phyloP scores from a whole-genome alignment of 139 green algal genomes.

The Ostreobium quekettii region DNA sequence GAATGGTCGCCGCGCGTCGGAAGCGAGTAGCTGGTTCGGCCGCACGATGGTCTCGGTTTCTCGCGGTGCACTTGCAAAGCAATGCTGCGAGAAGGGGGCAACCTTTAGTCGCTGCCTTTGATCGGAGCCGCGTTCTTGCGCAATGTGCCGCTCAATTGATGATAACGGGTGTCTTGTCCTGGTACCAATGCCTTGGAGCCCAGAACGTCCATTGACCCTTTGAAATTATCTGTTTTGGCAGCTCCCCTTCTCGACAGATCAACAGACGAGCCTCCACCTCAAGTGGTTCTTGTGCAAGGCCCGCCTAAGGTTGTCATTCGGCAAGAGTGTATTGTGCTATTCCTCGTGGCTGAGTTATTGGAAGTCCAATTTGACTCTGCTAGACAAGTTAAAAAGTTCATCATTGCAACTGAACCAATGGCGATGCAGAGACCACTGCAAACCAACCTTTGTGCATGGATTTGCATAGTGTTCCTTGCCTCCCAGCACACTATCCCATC shows the following conservation, averaged over 20 bases:
- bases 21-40: slow-evolving; percentile 4
- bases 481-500: too few relatives aligned
- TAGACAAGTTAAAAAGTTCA: not conserved
- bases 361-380: not conserved
- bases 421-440: not conserved
- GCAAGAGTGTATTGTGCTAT: not conserved
- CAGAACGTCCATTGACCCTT: not conserved
- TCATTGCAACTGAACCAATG: slow-evolving; percentile 19
- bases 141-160: not conserved
- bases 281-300: slow-evolving; percentile 91
- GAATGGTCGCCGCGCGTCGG: not conserved
- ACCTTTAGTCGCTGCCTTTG: not conserved
- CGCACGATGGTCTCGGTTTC: not conserved
- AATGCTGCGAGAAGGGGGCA: not conserved
- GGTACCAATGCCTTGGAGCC: not conserved
- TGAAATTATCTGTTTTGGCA: slow-evolving; percentile 32
- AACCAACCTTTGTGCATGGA: not conserved
- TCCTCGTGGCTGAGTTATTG: not conserved
- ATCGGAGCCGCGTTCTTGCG: not conserved
- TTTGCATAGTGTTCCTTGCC: not conserved
- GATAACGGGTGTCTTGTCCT: slow-evolving; percentile 15
- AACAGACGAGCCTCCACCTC: slow-evolving; percentile 75
- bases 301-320: slow-evolving; percentile 49
- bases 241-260: slow-evolving; percentile 58
- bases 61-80: too few relatives aligned